Evolutionary conservation across 1,284 basidiomycete species (phyloP).

Genomic region (Moniliophthora roreri): DNA sequence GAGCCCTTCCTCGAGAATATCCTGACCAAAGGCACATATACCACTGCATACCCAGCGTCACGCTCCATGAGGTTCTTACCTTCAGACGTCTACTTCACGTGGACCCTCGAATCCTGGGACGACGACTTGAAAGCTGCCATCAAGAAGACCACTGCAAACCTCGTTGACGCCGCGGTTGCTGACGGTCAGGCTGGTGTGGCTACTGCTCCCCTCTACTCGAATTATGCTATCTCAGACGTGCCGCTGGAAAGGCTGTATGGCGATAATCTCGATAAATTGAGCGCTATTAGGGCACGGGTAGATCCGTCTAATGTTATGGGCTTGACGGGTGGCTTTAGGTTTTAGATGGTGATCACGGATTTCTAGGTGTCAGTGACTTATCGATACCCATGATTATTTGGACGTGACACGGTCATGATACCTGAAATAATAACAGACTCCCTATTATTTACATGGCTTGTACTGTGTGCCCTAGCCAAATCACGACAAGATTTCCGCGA

Average conservation of each 20-base stretch:
- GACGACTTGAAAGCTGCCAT: constrained; percentile 36
- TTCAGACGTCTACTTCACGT: constrained; percentile 48
- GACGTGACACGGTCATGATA: too few species aligned
- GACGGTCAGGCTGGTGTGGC: constrained; percentile 40
- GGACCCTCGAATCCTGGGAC: constrained; percentile 36
- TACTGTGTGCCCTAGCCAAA: too few species aligned
- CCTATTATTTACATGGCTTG: too few species aligned
- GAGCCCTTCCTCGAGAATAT: constrained; percentile 54
- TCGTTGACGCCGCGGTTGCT: constrained; percentile 35
- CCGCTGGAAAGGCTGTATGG: constrained; percentile 47
- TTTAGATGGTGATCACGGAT: background rate
- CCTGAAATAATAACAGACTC: too few species aligned
- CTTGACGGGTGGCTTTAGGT: constrained; percentile 52
- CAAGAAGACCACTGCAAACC: constrained; percentile 33
- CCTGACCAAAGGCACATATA: constrained; percentile 37
- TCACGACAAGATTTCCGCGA: background rate
- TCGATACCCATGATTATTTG: too few species aligned
- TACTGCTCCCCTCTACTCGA: constrained; percentile 45
- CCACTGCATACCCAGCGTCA: constrained; percentile 47
- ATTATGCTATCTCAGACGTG: constrained; percentile 52
- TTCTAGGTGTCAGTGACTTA: too few species aligned
- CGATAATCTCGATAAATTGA: constrained; percentile 39
- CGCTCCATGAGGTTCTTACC: constrained; percentile 41
- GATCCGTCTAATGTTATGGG: constrained; percentile 57
- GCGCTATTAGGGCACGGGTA: constrained; percentile 36